A percentile compares a stretch with the other conserved stretches of the same genome.
Conservation (phyloP, 805 yeast species). For the Candida germanica region DNA sequence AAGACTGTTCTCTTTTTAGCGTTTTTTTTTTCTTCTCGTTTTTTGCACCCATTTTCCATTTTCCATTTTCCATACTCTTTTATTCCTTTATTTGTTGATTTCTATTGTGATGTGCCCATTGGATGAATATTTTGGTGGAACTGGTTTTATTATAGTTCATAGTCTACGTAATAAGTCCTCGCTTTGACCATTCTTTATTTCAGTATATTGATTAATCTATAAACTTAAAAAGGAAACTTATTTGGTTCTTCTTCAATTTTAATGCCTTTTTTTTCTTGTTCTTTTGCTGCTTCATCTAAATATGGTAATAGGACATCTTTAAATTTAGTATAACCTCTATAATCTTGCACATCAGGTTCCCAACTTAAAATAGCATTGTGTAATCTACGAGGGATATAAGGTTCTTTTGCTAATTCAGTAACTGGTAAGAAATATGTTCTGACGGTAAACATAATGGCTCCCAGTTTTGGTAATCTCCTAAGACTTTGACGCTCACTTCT, state of each 20-base stretch:
- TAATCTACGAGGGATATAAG: constrained; percentile 58
- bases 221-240: constrained; percentile 39
- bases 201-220: neutral
- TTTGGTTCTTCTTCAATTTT: constrained; percentile 37
- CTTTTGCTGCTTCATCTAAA: constrained; percentile 43
- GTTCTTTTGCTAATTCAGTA: constrained; percentile 53
- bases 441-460: constrained; percentile 57
- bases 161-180: neutral
- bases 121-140: no score
- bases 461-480: constrained; percentile 57
- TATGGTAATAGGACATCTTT: constrained; percentile 55
- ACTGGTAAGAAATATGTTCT: constrained; percentile 63
- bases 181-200: neutral
- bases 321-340: constrained; percentile 56
- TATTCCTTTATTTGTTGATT: no score
- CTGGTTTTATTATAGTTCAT: no score
- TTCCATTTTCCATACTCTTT: no score
- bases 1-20: neutral
- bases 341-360: constrained; percentile 57
- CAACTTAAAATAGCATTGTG: constrained; percentile 58
- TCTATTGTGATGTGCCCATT: no score
- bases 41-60: neutral
- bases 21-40: neutral
- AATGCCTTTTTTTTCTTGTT: constrained; percentile 46
- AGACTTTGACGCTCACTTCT: constrained; percentile 66